Conservation (phyloP, 2,329 filamentous ascomycete genomes). For the Aspergillus sp. region DNA sequence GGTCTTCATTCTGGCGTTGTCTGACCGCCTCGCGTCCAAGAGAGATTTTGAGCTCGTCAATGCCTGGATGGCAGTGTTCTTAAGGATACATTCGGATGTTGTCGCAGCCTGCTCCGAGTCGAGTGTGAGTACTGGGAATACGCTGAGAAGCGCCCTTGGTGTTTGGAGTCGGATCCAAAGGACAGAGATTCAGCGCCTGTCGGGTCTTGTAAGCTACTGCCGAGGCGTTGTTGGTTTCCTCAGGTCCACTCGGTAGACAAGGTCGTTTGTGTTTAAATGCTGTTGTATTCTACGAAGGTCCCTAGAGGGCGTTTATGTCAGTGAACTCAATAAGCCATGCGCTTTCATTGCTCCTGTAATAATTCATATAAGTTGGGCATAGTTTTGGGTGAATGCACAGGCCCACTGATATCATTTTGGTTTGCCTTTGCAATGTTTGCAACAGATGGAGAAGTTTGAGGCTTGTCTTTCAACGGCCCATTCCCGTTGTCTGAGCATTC, state of each 20-base stretch:
- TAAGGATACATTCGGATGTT: conserved; percentile 71
- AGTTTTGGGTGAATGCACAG: neutral
- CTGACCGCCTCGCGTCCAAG: conserved; percentile 64
- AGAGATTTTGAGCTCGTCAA: conserved; percentile 92
- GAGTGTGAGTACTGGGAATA: conserved; percentile 45
- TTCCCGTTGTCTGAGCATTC: neutral
- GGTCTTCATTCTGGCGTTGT: conserved; percentile 79
- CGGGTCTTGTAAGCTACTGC: conserved; percentile 80
- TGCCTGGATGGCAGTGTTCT: conserved; percentile 95
- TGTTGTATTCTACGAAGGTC: neutral
- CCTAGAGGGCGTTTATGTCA: neutral
- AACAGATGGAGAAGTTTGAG: neutral
- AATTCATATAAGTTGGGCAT: conserved; percentile 15
- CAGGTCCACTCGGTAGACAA: conserved; percentile 52
- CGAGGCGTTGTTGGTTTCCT: conserved; percentile 82
- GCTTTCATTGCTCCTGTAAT: conserved; percentile 8
- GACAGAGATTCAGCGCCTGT: conserved; percentile 68
- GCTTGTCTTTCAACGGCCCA: neutral
- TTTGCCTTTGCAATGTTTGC: neutral
- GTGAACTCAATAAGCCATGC: neutral
- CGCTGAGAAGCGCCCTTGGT: conserved; percentile 59
- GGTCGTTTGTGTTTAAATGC: neutral
- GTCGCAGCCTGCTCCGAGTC: conserved; percentile 47
- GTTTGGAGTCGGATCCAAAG: conserved; percentile 74
- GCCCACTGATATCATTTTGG: neutral